Base-by-base conservation (phyloP, 768 basidiomycete genomes). In the Russula earlei region DNA sequence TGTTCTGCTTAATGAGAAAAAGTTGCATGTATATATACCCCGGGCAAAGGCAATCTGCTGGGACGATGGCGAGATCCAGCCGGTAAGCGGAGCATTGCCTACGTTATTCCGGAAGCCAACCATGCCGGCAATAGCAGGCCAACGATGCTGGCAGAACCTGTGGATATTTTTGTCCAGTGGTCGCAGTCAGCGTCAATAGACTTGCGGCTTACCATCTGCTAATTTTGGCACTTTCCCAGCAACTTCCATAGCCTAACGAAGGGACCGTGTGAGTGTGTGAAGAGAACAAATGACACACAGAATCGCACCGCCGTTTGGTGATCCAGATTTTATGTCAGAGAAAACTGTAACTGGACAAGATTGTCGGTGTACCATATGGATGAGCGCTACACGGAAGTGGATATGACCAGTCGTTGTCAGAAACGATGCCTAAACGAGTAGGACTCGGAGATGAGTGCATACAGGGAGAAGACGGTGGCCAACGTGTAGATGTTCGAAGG, bases 1-100 rank as follows among this genome's bases (percentile, higher is more conserved):
- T 27, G 12, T 7, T 37, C 20, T 11, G 25, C 12, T 45, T n/a
- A n/a, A 41, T 6, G 9, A 25, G 9, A 12, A 5, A 12, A 20
- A 15, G 34, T 9, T 36, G 34, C 4, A 36, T 9, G 34, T 31
- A 31, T 15, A 12, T 6, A 11, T 54, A 77, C 84, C 84, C 59
- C 84, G 69, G 5, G 81, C 79, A 61, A 85, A 87, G 0, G 84
- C 84, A 54, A 86, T 82, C 64, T 77, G 84, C 55, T 81, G 71
- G 3, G 75, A 69, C 46, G 74, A 73, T 0, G 81, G 79, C 2
- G 82, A 75, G 7, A 79, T 73, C 81, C 83, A 85, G 62, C 82
- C 73, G 1, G 68, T 76, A 3, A 86, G 59, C 1, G 73, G 65
- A 2, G 78, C 72, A 2, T 70, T 63, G 4, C 81, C 81, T 10